Conservation (phyloP, 331 rosid genomes). For the Prunus yedoensis region DNA sequence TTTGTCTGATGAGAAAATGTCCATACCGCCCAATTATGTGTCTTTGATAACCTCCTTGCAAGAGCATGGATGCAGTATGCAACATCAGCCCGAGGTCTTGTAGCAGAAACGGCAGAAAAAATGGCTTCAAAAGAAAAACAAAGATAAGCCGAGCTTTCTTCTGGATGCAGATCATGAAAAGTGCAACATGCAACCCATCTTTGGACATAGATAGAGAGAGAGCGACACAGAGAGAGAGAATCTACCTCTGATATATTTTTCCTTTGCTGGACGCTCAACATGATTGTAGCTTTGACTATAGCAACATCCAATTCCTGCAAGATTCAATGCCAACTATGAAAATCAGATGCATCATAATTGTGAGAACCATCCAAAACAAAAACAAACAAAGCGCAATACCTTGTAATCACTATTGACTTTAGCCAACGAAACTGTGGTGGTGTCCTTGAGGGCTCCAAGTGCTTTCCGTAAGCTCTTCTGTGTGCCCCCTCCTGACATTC, state of each 20-base stretch:
- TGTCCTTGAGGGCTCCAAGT: conserved; percentile 93
- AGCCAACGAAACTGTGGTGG: conserved; percentile 96
- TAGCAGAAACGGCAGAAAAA: conserved; percentile 89
- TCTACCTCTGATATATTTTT: conserved; percentile 85
- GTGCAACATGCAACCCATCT: conserved; percentile 7
- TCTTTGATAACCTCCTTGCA: conserved; percentile 84
- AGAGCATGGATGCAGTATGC: conserved; percentile 98
- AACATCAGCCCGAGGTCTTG: conserved; percentile 98
- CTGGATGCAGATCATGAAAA: not conserved
- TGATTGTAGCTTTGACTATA: conserved; percentile 90
- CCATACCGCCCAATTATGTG: conserved; percentile 99
- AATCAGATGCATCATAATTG: not conserved
- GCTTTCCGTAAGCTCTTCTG: conserved; percentile 95
- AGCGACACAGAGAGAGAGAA: conserved; percentile 5
- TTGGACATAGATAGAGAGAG: conserved; percentile 2
- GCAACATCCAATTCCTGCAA: conserved; percentile 95
- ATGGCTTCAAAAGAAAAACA: conserved; percentile 65
- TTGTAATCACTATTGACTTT: conserved; percentile 99
- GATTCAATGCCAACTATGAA: conserved; percentile 24
- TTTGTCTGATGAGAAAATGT: conserved; percentile 4
- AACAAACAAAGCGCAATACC: conserved; percentile 41
- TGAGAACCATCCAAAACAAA: conserved; percentile 14
- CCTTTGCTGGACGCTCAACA: conserved; percentile 93
- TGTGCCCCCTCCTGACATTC: conserved; percentile 83
- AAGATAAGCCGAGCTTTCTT: conserved; percentile 10